These are phyloP conservation scores for Paramecium octaurelia DNA, from an alignment of 73 alveolate genomes.

Conservation along the genomic window DNA sequence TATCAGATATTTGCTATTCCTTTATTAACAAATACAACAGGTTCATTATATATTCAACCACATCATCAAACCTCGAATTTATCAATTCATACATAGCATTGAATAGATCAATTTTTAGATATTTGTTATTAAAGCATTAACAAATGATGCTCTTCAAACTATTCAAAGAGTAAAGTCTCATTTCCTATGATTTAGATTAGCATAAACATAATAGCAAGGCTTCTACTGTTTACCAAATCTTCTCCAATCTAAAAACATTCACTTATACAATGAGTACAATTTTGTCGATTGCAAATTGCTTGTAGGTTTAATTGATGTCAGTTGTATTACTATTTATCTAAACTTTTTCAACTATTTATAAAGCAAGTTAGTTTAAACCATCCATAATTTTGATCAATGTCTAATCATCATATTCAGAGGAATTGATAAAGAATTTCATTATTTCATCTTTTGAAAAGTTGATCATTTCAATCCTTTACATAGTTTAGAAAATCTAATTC, in stretches of 20 bases:
- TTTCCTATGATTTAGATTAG: not conserved
- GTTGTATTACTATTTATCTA: not conserved
- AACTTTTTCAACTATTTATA: not conserved
- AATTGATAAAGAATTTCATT: not conserved
- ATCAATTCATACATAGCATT: not conserved
- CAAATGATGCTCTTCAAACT: not conserved
- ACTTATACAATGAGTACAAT: not conserved
- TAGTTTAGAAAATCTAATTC: not conserved
- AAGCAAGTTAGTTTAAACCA: not conserved
- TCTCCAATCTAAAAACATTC: not conserved
- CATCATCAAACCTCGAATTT: conserved; percentile 8
- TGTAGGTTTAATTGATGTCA: not conserved
- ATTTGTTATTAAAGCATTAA: not conserved
- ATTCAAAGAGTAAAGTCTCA: not conserved
- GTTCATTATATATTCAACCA: not conserved
- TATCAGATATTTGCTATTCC: not conserved
- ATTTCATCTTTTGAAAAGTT: not conserved
- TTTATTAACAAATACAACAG: not conserved
- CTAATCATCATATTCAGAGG: not conserved
- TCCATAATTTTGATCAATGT: not conserved
- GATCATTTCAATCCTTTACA: conserved; percentile 2
- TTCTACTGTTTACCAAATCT: not conserved
- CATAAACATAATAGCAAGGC: not conserved
- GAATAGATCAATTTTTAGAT: not conserved
- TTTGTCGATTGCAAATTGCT: not conserved